These are phyloP conservation scores for Xylariaceae sp. DNA, from an alignment of 2,329 filamentous ascomycete species.

Conservation along the genomic window DNA sequence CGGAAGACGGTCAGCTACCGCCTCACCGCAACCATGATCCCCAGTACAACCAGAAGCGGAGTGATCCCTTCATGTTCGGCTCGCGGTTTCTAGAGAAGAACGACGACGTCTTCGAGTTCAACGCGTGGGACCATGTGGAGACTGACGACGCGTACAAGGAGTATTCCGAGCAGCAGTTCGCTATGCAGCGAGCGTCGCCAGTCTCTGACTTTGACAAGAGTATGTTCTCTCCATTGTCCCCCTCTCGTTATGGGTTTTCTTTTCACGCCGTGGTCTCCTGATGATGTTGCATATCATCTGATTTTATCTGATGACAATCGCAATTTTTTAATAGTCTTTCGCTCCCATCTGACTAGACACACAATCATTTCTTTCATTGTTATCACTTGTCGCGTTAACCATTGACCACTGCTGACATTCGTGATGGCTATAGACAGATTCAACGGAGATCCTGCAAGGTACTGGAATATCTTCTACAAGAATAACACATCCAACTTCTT, in stretches of 20 bases:
- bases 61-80: slow-evolving; percentile 92
- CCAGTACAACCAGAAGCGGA: slow-evolving; percentile 71
- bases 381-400: not conserved
- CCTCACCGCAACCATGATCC: slow-evolving; percentile 68
- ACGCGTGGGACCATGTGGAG: slow-evolving; percentile 97
- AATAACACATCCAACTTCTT: slow-evolving; percentile 98
- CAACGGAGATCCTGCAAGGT: slow-evolving; percentile 84
- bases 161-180: slow-evolving; percentile 79
- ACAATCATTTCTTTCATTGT: not conserved
- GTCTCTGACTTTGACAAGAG: slow-evolving; percentile 91
- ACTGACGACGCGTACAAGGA: slow-evolving; percentile 83
- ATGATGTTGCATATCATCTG: slow-evolving; percentile 69
- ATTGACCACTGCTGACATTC: slow-evolving; percentile 4
- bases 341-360: slow-evolving; percentile 62
- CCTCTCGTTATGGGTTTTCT: not conserved
- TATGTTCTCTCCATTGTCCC: slow-evolving; percentile 38
- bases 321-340: slow-evolving; percentile 55
- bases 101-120: slow-evolving; percentile 94
- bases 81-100: slow-evolving; percentile 76
- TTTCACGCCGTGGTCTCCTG: slow-evolving; percentile 35
- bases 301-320: slow-evolving; percentile 57
- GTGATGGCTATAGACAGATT: slow-evolving; percentile 58
- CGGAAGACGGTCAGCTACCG: slow-evolving; percentile 36
- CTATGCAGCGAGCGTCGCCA: slow-evolving; percentile 75
- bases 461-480: slow-evolving; percentile 98